Percentiles rank a stretch among this genome's conserved stretches.
Evolutionary conservation across 106 monocot genomes (phyloP).

Genomic region (Agapanthus africanus): DNA sequence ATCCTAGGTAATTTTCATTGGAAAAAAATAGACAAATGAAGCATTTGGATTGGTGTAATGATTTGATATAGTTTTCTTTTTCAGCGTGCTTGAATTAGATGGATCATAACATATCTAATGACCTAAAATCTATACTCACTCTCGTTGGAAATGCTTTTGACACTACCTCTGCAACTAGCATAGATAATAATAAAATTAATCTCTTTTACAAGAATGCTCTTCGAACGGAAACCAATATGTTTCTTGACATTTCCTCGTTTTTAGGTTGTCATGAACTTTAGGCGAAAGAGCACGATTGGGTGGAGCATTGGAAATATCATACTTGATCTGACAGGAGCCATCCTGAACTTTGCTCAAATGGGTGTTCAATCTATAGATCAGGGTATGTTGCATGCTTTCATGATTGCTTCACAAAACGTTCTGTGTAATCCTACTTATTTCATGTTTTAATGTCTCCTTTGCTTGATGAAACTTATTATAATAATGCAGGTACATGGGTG

Average conservation of each 20-base stretch:
- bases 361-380: slow-evolving; percentile 75
- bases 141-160: neutral
- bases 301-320: slow-evolving; percentile 83
- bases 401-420: neutral
- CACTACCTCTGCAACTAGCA: neutral
- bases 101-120: neutral
- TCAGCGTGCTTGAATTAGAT: neutral
- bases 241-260: neutral
- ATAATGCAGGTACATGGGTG: slow-evolving; percentile 51
- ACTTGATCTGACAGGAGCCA: slow-evolving; percentile 57
- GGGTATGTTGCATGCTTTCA: slow-evolving; percentile 20
- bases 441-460: neutral
- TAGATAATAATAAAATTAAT: neutral
- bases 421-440: neutral
- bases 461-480: neutral
- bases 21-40: too few relatives aligned
- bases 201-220: too few relatives aligned
- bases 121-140: neutral
- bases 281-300: slow-evolving; percentile 67
- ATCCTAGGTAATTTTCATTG: too few relatives aligned
- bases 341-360: slow-evolving; percentile 70
- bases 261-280: slow-evolving; percentile 72
- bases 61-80: neutral
- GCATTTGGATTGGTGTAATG: too few relatives aligned
- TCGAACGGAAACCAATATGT: too few relatives aligned